Evolutionary conservation across 495 filamentous ascomycete species (phyloP).

Genomic region (Hypomontagnella submonticulosa): DNA sequence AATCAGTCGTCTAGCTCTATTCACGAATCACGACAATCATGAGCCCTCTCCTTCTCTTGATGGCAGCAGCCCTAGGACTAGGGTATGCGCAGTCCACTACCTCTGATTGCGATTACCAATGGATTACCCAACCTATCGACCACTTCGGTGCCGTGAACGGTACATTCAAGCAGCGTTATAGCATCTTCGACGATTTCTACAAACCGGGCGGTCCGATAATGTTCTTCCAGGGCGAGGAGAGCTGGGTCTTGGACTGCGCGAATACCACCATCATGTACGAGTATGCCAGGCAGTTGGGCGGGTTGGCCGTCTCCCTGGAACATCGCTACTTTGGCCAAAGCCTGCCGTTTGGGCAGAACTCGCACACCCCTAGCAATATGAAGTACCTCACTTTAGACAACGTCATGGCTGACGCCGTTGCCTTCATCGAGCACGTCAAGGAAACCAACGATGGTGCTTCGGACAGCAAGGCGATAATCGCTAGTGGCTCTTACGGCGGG

Average conservation of each 20-base stretch:
- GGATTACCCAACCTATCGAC: slow-evolving; percentile 18
- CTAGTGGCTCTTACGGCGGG: slow-evolving; percentile 29
- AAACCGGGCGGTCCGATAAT: slow-evolving; percentile 29
- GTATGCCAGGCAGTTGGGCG: slow-evolving; percentile 22
- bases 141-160: slow-evolving; percentile 14
- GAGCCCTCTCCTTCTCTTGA: background rate
- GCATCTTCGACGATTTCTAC: slow-evolving; percentile 21
- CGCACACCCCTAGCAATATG: slow-evolving; percentile 13
- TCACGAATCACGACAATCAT: background rate
- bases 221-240: slow-evolving; percentile 29
- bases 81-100: background rate
- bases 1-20: too few species aligned
- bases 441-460: slow-evolving; percentile 7
- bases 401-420: slow-evolving; percentile 28
- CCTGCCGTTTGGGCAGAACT: slow-evolving; percentile 12
- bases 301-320: slow-evolving; percentile 22
- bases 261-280: slow-evolving; percentile 27
- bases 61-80: background rate
- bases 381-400: slow-evolving; percentile 29
- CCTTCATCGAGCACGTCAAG: slow-evolving; percentile 19
- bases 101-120: slow-evolving; percentile 17
- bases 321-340: slow-evolving; percentile 32
- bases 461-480: slow-evolving; percentile 19
- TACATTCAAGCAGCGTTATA: slow-evolving; percentile 30
- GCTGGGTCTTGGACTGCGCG: slow-evolving; percentile 9